Evolutionary conservation across 1,139 yeast genomes (phyloP).

Genomic region (Hanseniaspora gamundiae): DNA sequence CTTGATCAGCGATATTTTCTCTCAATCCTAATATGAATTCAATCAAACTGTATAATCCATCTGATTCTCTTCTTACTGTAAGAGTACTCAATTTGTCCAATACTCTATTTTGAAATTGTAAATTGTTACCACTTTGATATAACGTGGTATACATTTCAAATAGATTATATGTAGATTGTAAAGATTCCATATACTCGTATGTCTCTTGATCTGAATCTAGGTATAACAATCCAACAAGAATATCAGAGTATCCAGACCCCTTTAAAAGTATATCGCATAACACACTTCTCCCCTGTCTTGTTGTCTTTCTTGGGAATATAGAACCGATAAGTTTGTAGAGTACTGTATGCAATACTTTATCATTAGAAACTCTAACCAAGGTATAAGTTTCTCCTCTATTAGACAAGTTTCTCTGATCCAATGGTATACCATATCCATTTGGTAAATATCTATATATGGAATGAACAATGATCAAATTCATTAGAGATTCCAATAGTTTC

Average conservation of each 20-base stretch:
- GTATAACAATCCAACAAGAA: slow-evolving; percentile 44
- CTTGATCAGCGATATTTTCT: slow-evolving; percentile 45
- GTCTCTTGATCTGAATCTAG: slow-evolving; percentile 23
- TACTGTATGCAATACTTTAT: neutral
- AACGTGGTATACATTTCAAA: slow-evolving; percentile 44
- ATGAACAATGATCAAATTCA: slow-evolving; percentile 52
- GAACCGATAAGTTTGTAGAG: neutral
- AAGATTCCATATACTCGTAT: slow-evolving; percentile 18
- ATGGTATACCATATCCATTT: slow-evolving; percentile 48
- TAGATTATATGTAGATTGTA: slow-evolving; percentile 51
- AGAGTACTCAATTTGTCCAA: slow-evolving; percentile 37
- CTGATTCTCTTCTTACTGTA: slow-evolving; percentile 42
- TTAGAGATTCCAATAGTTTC: slow-evolving; percentile 52
- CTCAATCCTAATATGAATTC: slow-evolving; percentile 71
- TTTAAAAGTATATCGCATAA: slow-evolving; percentile 43
- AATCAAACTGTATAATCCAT: slow-evolving; percentile 60
- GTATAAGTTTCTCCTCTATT: slow-evolving; percentile 12
- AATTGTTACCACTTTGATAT: slow-evolving; percentile 32
- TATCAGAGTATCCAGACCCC: slow-evolving; percentile 68
- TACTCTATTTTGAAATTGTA: slow-evolving; percentile 33
- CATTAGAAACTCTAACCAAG: slow-evolving; percentile 8
- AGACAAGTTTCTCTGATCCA: slow-evolving; percentile 46
- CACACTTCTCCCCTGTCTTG: slow-evolving; percentile 27
- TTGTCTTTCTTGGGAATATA: neutral
- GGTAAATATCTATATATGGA: slow-evolving; percentile 61